These are phyloP conservation scores for Somion occarium DNA, from an alignment of 1,284 basidiomycete genomes.

Conservation along the genomic window DNA sequence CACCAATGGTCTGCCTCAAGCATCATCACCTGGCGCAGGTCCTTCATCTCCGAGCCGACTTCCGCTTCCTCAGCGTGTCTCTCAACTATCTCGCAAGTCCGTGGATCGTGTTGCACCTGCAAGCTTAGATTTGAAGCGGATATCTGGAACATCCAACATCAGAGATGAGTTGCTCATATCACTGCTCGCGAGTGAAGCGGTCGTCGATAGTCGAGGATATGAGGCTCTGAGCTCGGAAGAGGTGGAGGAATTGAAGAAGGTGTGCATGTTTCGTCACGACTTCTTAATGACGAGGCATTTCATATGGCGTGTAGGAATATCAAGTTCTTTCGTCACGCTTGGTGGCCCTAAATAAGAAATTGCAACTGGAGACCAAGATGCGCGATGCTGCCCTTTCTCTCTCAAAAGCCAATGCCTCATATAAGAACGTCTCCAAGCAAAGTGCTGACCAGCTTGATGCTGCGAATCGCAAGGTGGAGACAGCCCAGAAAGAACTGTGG, in stretches of 20 bases:
- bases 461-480: constrained; percentile 62
- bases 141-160: constrained; percentile 42
- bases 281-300: constrained; percentile 2
- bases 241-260: constrained; percentile 90
- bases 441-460: constrained; percentile 66
- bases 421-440: constrained; percentile 58
- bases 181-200: constrained; percentile 82
- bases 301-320: constrained; percentile 49
- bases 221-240: constrained; percentile 79
- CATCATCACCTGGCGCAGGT: constrained; percentile 35
- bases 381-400: constrained; percentile 74
- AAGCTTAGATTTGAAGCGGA: constrained; percentile 25
- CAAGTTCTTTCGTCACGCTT: constrained; percentile 59
- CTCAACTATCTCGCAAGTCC: constrained; percentile 28
- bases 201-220: constrained; percentile 74
- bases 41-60: constrained; percentile 34
- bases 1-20: constrained; percentile 18
- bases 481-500: constrained; percentile 66
- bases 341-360: constrained; percentile 60
- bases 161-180: constrained; percentile 80
- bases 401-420: constrained; percentile 57
- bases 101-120: constrained; percentile 18
- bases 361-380: constrained; percentile 73
- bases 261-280: constrained; percentile 28
- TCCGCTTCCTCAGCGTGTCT: constrained; percentile 22